Evolutionary conservation across 2,329 filamentous ascomycete species (phyloP), one percentile per base, ranked within the genome.

Genomic region (Chlorencoelia australis): DNA sequence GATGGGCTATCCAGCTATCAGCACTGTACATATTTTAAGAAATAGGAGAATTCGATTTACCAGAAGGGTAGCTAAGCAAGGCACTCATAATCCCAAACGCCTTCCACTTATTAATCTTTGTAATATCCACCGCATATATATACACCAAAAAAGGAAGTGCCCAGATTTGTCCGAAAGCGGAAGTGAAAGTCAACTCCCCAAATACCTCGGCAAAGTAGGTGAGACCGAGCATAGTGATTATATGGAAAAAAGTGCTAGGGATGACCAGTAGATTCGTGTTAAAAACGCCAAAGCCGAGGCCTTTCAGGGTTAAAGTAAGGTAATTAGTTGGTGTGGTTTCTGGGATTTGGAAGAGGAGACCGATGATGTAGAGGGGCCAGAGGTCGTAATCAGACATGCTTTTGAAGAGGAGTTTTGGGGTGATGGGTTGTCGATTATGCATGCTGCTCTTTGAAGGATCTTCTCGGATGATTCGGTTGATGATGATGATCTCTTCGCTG

Each of bases 401-500:
- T 14, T 65, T 51, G 61, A 64, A 68, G 3, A 71, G 63, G 15
- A 62, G 55, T 3, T 50, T 56, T 3, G 59, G 54, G 1, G 64
- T 65, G 18, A 71, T 59, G 7, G 62, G 62, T 53, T 71, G 62
- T 28, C 66, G 61, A 37, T 71, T 71, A 41, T 68, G 61, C 64
- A 73, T 71, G 19, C 37, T 36, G 9, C 39, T 39, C 45, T 69
- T 69, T 2, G 58, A 58, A 5, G 69, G 70, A 41, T 73, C 71
- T 33, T 76, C 71, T 6, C 71, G 64, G 14, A 60, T 43, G 14
- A 78, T 63, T 21, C 68, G 67, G 48, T 79, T 81, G 5, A 79
- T 72, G 58, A 82, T 73, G 41, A 81, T 79, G 45, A 74, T 74
- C 51, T 78, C 75, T 53, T 82, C 75, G 14, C 42, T 42, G 18